Evolutionary conservation across 2,329 filamentous ascomycete species (phyloP), one percentile per base, ranked within the genome.

Genomic region (Colletotrichum nymphaeae): DNA sequence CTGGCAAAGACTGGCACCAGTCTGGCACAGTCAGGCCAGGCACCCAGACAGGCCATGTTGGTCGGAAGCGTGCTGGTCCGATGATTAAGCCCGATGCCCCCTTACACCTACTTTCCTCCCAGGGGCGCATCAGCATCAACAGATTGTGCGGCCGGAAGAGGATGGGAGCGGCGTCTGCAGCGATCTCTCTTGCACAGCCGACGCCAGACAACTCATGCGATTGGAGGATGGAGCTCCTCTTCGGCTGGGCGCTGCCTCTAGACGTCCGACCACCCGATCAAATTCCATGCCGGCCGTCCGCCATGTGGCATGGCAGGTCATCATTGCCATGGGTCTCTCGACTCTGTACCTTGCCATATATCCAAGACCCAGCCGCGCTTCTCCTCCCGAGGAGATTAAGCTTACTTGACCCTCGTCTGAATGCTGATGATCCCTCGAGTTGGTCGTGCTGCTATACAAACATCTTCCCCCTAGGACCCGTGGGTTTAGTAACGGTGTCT

Each of bases 401-500:
- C 66, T 73, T 69, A 70, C 70, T 70, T 52, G 42, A 35, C 66
- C 42, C 42, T 64, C 66, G 70, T 70, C 67, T 56, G 66, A 65
- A 55, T 73, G 66, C 60, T 64, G 65, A 49, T 65, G 57, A 59
- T 55, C 46, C 24, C 26, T 65, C 52, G 46, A 52, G 46, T 49
- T 70, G 59, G 60, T 70, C 60, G 30, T 73, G 11, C 66, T 49
- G 42, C 67, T 65, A 65, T 60, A 70, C 70, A 73, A 64, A 69
- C 66, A 57, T 70, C 70, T 65, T 32, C 42, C 60, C 66, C 70
- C 70, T 73, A 65, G 67, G 67, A 64, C 71, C 74, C 71, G 67
- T 67, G 71, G 74, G 74, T 64, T 72, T 70, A 64, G 71, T 72
- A 70, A 71, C 71, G 74, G 74, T 68, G 74, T 74, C 74, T 68